Conservation (phyloP, 2,329 filamentous ascomycete genomes). For the Alternaria triticina region DNA sequence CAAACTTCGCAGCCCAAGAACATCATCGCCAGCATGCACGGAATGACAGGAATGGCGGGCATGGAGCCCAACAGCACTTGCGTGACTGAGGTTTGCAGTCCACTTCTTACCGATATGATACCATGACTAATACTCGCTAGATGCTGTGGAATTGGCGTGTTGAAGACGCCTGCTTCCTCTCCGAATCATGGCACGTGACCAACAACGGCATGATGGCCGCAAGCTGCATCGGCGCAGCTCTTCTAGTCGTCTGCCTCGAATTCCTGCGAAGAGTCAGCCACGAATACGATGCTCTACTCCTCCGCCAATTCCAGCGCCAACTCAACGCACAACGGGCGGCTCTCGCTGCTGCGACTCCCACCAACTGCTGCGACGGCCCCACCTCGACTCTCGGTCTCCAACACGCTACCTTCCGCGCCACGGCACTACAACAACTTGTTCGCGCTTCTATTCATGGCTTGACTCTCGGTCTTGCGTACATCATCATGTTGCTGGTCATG, state of each 20-base stretch:
- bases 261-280: constrained; percentile 72
- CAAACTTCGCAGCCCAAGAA: background rate
- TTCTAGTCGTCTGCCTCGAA: constrained; percentile 76
- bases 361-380: constrained; percentile 36
- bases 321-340: constrained; percentile 32
- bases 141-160: constrained; percentile 85
- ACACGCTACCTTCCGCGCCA: constrained; percentile 58
- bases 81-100: constrained; percentile 48
- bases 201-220: constrained; percentile 76
- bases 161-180: constrained; percentile 73
- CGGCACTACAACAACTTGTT: constrained; percentile 67
- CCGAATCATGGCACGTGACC: constrained; percentile 71
- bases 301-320: constrained; percentile 58
- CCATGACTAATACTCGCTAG: constrained; percentile 48
- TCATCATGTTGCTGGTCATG: constrained; percentile 76
- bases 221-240: constrained; percentile 77
- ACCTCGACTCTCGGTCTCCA: constrained; percentile 26
- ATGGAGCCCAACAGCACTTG: constrained; percentile 35
- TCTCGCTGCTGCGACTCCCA: constrained; percentile 20
- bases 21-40: constrained; percentile 23
- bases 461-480: constrained; percentile 78
- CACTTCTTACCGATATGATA: background rate
- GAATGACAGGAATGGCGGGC: constrained; percentile 12
- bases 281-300: constrained; percentile 73
- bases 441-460: constrained; percentile 72